Evolutionary conservation across 1,139 yeast genomes (phyloP).

Genomic region (Lodderomyces parapsilosis): DNA sequence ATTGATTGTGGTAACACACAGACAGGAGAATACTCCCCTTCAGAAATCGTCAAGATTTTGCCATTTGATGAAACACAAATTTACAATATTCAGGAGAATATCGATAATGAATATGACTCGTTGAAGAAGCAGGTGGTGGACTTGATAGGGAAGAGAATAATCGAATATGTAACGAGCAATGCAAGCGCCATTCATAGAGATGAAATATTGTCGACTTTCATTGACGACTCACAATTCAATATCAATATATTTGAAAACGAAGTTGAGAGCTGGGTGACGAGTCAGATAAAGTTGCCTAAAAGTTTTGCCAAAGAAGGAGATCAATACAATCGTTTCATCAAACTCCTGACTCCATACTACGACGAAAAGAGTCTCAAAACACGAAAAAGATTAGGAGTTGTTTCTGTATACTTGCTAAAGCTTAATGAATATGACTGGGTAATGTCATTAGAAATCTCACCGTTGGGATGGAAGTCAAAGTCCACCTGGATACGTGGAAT

Average conservation of each 20-base stretch:
- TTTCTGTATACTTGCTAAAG: slow-evolving; percentile 30
- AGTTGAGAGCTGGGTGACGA: slow-evolving; percentile 31
- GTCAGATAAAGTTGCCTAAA: slow-evolving; percentile 6
- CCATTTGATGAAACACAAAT: slow-evolving; percentile 36
- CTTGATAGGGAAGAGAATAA: slow-evolving; percentile 24
- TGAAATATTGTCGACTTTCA: slow-evolving; percentile 19
- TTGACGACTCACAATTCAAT: slow-evolving; percentile 29
- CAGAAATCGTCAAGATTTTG: slow-evolving; percentile 21
- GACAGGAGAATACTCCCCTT: neutral
- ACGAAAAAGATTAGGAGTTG: slow-evolving; percentile 30
- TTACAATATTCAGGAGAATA: slow-evolving; percentile 31
- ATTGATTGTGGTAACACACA: neutral
- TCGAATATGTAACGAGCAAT: slow-evolving; percentile 17
- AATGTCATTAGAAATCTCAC: slow-evolving; percentile 27
- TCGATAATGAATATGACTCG: slow-evolving; percentile 40
- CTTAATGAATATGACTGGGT: slow-evolving; percentile 18
- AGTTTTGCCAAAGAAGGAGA: slow-evolving; percentile 10
- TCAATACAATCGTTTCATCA: slow-evolving; percentile 24
- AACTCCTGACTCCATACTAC: slow-evolving; percentile 33
- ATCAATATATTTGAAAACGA: slow-evolving; percentile 24
- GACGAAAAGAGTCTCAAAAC: slow-evolving; percentile 18
- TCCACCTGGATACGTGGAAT: slow-evolving; percentile 4
- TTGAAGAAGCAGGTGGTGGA: slow-evolving; percentile 31
- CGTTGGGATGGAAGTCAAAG: slow-evolving; percentile 16
- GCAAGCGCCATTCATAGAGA: slow-evolving; percentile 12